These are phyloP conservation scores for Hydnum rufescens DNA, from an alignment of 768 basidiomycete species.

Conservation along the genomic window DNA sequence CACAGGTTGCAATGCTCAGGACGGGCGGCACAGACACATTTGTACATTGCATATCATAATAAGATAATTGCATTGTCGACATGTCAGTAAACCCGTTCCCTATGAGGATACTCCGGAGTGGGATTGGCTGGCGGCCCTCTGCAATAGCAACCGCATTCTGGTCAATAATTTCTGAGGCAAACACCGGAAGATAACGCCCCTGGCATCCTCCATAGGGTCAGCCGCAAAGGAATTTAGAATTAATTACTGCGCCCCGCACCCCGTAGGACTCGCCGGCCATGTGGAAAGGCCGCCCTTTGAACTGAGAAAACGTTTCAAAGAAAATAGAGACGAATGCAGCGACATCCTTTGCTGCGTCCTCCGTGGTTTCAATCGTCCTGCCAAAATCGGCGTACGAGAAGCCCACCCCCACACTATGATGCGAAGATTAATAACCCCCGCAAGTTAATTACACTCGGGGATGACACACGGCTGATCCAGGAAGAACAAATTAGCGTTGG, in stretches of 20 bases:
- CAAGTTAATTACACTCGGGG: constrained; percentile 15
- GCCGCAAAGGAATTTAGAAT: neutral
- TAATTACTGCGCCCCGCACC: constrained; percentile 21
- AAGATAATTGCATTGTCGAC: constrained; percentile 24
- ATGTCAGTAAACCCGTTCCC: constrained; percentile 47
- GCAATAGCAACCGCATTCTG: constrained; percentile 35
- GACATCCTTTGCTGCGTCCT: constrained; percentile 60
- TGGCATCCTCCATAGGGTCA: constrained; percentile 34
- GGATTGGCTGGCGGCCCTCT: constrained; percentile 34
- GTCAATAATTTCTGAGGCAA: constrained; percentile 60
- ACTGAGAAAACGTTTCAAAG: constrained; percentile 59
- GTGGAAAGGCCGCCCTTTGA: constrained; percentile 46
- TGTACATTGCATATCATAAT: constrained; percentile 38
- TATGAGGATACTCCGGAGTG: constrained; percentile 51
- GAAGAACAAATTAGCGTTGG: constrained; percentile 22
- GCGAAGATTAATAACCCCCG: constrained; percentile 44
- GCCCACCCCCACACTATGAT: constrained; percentile 44
- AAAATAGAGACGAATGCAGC: constrained; percentile 60
- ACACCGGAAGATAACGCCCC: constrained; percentile 16
- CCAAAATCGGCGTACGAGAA: constrained; percentile 54
- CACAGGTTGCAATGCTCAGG: constrained; percentile 20
- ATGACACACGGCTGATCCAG: constrained; percentile 45
- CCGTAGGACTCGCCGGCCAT: constrained; percentile 58
- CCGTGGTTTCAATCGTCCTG: constrained; percentile 50
- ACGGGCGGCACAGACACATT: constrained; percentile 26